These are phyloP conservation scores for Jamesozyma piceae DNA, from an alignment of 805 yeast genomes.

Conservation along the genomic window DNA sequence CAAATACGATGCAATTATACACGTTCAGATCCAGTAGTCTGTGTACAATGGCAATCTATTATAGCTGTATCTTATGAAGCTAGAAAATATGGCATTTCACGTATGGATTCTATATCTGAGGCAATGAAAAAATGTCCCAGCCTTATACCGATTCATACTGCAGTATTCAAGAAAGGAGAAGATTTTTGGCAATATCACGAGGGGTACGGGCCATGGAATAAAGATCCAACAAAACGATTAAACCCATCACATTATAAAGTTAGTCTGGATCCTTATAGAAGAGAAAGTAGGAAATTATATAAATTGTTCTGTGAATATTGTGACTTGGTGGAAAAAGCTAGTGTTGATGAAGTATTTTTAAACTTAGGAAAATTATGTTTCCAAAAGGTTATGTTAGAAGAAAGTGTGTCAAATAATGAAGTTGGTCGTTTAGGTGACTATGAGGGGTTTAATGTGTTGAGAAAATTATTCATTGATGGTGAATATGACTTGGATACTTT, in stretches of 20 bases:
- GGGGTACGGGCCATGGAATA: constrained; percentile 28
- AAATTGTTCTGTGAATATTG: constrained; percentile 53
- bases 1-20: constrained; percentile 60
- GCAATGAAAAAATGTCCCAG: constrained; percentile 72
- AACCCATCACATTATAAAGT: constrained; percentile 73
- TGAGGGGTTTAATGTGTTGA: constrained; percentile 9
- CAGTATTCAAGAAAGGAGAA: constrained; percentile 84
- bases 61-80: constrained; percentile 93
- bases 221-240: constrained; percentile 37
- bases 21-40: constrained; percentile 73
- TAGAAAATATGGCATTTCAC: constrained; percentile 64
- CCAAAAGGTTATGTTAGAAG: too few species aligned
- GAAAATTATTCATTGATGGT: constrained; percentile 17
- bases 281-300: constrained; percentile 76
- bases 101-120: constrained; percentile 63
- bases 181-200: constrained; percentile 67
- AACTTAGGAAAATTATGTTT: constrained; percentile 68
- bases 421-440: too few species aligned
- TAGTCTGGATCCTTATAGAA: constrained; percentile 79
- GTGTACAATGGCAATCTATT: constrained; percentile 85
- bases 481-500: constrained; percentile 17
- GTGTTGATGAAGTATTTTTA: constrained; percentile 87
- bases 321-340: constrained; percentile 77
- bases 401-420: constrained; percentile 27
- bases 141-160: constrained; percentile 78